These are phyloP conservation scores for Leucosporidium yakuticum DNA, from an alignment of 768 basidiomycete genomes.

Conservation along the genomic window DNA sequence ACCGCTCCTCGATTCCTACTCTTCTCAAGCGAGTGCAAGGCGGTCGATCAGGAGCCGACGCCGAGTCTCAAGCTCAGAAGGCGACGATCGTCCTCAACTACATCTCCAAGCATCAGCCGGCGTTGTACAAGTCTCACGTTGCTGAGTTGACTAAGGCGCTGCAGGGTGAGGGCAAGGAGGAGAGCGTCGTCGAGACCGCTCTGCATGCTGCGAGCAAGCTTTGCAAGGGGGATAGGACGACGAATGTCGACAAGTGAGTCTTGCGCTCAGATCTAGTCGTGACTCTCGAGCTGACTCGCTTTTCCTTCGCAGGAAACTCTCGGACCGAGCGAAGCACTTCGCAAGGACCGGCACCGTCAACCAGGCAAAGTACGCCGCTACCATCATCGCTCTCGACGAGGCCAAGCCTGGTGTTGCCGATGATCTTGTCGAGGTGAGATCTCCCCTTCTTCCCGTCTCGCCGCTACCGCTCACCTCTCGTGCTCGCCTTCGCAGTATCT, in stretches of 20 bases:
- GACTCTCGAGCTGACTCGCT: background rate
- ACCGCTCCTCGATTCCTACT: conserved; percentile 75
- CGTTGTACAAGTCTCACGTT: conserved; percentile 65
- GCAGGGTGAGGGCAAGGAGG: conserved; percentile 54
- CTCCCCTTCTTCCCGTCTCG: background rate
- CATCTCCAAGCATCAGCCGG: conserved; percentile 69
- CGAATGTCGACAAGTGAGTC: conserved; percentile 17
- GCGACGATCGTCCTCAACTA: conserved; percentile 48
- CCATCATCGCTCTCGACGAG: conserved; percentile 29
- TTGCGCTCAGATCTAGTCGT: too few species aligned
- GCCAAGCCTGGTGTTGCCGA: conserved; percentile 7
- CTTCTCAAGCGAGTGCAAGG: conserved; percentile 57
- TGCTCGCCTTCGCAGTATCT: conserved; percentile 52
- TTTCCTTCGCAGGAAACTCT: conserved; percentile 10
- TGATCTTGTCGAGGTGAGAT: conserved; percentile 32
- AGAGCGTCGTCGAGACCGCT: conserved; percentile 55
- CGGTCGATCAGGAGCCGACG: background rate
- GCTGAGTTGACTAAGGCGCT: conserved; percentile 69
- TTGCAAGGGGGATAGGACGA: conserved; percentile 7
- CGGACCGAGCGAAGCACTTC: conserved; percentile 8
- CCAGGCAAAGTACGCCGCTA: conserved; percentile 38
- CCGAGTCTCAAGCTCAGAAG: background rate
- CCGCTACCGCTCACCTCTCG: background rate
- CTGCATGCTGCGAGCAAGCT: conserved; percentile 42
- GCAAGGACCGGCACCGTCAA: conserved; percentile 1